A percentile compares a stretch with the other conserved stretches of the same genome.
These are phyloP conservation scores for Vicia sativa DNA, from an alignment of 306 rosid genomes.

Conservation along the genomic window DNA sequence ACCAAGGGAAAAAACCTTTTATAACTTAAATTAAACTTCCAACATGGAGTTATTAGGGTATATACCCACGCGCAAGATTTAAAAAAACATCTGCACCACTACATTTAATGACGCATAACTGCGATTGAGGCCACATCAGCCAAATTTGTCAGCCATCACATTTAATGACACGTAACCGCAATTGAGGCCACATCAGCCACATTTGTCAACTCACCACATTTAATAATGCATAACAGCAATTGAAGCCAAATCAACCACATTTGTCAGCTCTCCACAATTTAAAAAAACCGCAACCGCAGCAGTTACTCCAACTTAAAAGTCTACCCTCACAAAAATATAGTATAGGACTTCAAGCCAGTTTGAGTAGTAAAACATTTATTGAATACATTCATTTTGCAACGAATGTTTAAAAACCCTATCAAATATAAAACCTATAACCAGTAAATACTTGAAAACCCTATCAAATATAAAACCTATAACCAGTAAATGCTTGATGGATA, in stretches of 20 bases:
- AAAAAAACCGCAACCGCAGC: neutral
- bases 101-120: neutral
- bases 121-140: neutral
- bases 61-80: neutral
- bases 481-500: constrained; percentile 7
- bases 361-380: constrained; percentile 8
- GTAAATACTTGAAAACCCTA: constrained; percentile 1
- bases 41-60: neutral
- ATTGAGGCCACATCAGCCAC: neutral
- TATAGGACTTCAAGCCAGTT: neutral
- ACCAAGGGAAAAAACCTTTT: neutral
- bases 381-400: constrained; percentile 13
- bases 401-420: neutral
- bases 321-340: neutral
- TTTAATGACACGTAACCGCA: neutral
- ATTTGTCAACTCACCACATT: too few relatives aligned
- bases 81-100: neutral
- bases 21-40: constrained; percentile 3
- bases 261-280: neutral
- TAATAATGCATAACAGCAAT: too few relatives aligned
- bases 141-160: neutral
- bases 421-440: constrained; percentile 12
- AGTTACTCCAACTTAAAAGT: neutral
- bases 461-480: constrained; percentile 5
- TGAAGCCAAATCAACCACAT: neutral